These are phyloP conservation scores for Penicillium goetzii DNA, from an alignment of 495 filamentous ascomycete species.

Conservation along the genomic window DNA sequence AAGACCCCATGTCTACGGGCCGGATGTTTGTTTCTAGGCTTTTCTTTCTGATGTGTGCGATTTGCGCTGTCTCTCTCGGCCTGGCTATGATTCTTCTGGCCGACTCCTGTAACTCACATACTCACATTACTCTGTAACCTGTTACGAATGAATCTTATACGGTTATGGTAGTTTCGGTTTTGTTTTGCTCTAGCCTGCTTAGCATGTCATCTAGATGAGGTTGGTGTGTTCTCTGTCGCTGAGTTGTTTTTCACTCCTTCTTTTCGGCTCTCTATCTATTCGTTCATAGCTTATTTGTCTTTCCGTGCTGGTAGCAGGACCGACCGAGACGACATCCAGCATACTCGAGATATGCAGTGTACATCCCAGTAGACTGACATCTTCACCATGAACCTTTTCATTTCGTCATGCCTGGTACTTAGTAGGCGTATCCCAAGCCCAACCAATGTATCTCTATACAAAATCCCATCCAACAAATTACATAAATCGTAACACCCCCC, in stretches of 20 bases:
- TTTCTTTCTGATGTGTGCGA: conserved; percentile 5
- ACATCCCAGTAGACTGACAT: conserved; percentile 35
- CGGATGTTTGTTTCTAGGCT: conserved; percentile 21
- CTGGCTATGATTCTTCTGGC: conserved; percentile 18
- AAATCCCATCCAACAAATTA: not conserved
- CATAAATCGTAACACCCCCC: not conserved
- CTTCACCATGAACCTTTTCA: not conserved
- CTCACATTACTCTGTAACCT: conserved; percentile 10
- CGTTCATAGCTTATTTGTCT: not conserved
- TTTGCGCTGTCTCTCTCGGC: conserved; percentile 5
- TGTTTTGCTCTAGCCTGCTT: conserved; percentile 14
- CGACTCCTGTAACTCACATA: conserved; percentile 8
- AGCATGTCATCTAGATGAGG: not conserved
- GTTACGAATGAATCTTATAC: conserved; percentile 15
- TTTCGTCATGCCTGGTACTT: not conserved
- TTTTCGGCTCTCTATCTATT: not conserved
- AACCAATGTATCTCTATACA: not conserved
- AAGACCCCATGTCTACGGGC: conserved; percentile 21
- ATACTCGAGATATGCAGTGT: conserved; percentile 35
- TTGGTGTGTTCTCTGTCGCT: not conserved
- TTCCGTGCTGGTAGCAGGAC: not conserved
- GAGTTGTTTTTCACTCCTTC: not conserved
- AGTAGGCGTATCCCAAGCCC: not conserved
- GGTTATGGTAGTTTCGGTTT: conserved; percentile 14
- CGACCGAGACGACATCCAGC: conserved; percentile 6